Conservation (phyloP, 2,329 filamentous ascomycete species). For the Colletotrichum sp. region DNA sequence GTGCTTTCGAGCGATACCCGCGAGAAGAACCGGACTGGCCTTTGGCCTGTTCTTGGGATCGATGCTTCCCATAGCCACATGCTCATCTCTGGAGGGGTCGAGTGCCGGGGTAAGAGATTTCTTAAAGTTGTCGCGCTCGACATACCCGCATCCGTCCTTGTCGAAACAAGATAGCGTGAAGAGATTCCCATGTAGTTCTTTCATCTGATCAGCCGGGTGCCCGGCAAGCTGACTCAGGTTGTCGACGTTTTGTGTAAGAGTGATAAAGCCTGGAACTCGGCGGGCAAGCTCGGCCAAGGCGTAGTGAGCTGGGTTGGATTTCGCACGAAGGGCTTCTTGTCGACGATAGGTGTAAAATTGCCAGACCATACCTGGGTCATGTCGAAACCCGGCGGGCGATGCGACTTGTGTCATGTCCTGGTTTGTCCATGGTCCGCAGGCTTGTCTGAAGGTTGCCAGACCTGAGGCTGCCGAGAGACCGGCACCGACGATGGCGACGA, state of each 20-base stretch:
- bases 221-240: slow-evolving; percentile 59
- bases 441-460: slow-evolving; percentile 64
- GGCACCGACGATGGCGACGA: slow-evolving; percentile 33
- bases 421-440: slow-evolving; percentile 67
- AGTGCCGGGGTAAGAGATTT: slow-evolving; percentile 69
- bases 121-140: slow-evolving; percentile 58
- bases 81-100: slow-evolving; percentile 51
- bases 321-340: slow-evolving; percentile 65
- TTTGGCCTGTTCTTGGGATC: slow-evolving; percentile 6
- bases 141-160: slow-evolving; percentile 59
- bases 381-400: slow-evolving; percentile 64
- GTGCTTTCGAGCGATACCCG: slow-evolving; percentile 36
- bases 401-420: slow-evolving; percentile 64
- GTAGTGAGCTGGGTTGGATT: slow-evolving; percentile 68
- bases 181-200: slow-evolving; percentile 52
- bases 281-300: slow-evolving; percentile 66
- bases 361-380: slow-evolving; percentile 70
- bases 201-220: slow-evolving; percentile 60
- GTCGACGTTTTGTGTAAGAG: slow-evolving; percentile 71
- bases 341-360: slow-evolving; percentile 71
- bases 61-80: slow-evolving; percentile 18
- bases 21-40: slow-evolving; percentile 21
- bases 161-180: slow-evolving; percentile 37
- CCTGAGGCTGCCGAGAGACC: slow-evolving; percentile 31
- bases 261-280: slow-evolving; percentile 57